Evolutionary conservation across 2,329 filamentous ascomycete genomes (phyloP), one percentile per base, ranked within the genome.

Genomic region (Elsinoe arachidis): DNA sequence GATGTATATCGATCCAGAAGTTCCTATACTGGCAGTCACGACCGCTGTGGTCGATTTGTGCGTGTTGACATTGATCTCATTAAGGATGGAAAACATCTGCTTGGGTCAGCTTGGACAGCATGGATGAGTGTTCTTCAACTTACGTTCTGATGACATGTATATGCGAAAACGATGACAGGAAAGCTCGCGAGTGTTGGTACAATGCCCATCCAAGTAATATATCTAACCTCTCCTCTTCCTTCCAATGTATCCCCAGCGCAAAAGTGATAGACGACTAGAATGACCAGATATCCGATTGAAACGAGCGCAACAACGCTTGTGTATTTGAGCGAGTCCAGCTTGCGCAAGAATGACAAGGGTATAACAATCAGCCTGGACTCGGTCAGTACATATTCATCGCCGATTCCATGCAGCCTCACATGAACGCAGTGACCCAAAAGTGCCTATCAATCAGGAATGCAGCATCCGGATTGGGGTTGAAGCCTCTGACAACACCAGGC

Each of bases 371-470:
- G 80, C 85, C 84, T 87, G 65, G 19, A 9, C 26, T 51, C 53
- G 49, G 61, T 67, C 60, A 67, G 65, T 43, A 55, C 14, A 19
- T 5, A 2, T n/a, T 15, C 11, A 5, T 5, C 51, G 34, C 14
- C 34, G 17, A 6, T 26, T 26, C 7, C 23, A 15, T 33, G 21
- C 2, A 61, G 30, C 68, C 79, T 64, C 70, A 87, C 90, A 99
- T 96, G 69, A 99, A 99, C 1, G 85, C 91, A 1, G 93, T 97
- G 61, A 99, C 88, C 93, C 93, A 99, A 70, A 99, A 99, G 69
- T 93, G 87, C 53, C 93, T 83, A 68, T 97, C 90, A 43, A 92
- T 80, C 61, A 97, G 74, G 67, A 92, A 97, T 1, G 83, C 80
- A 44, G 86, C 75, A 2, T 81, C 78, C 52, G 77, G 75, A 49